A percentile compares a stretch with the other conserved stretches of the same genome.
These are phyloP conservation scores for Dendrostoma leiphaemia DNA, from an alignment of 2,329 filamentous ascomycete species.

Conservation along the genomic window DNA sequence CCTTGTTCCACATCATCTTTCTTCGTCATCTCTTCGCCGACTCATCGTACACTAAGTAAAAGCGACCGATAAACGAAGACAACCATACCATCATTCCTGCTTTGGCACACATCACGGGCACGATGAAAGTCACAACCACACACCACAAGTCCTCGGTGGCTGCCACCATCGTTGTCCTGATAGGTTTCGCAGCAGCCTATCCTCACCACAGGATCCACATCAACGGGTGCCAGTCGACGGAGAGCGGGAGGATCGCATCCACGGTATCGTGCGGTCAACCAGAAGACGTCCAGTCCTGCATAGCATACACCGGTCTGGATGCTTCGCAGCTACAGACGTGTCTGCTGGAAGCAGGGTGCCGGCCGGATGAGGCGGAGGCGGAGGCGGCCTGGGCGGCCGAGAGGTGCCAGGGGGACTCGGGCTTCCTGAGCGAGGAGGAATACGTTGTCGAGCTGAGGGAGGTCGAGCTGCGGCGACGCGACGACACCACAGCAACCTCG, in stretches of 20 bases:
- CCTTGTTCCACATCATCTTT: neutral
- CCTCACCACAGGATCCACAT: neutral
- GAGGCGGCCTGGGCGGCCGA: neutral
- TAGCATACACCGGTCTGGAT: neutral
- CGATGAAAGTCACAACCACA: neutral
- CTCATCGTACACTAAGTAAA: too few species aligned
- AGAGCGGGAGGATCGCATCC: neutral
- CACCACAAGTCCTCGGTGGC: neutral
- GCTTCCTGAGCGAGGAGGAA: neutral
- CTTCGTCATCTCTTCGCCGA: neutral
- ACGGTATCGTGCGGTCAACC: neutral
- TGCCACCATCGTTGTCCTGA: neutral
- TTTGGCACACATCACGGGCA: neutral
- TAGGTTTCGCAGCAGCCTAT: neutral
- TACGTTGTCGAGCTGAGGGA: conserved; percentile 2
- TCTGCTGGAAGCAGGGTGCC: conserved; percentile 1
- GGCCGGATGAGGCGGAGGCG: neutral
- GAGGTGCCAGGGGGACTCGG: neutral
- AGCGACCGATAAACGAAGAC: too few species aligned
- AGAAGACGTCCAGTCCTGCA: neutral
- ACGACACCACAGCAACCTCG: neutral
- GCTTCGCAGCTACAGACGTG: neutral
- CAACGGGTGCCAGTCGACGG: neutral
- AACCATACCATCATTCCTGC: too few species aligned
- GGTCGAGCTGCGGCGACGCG: neutral